These are phyloP conservation scores for Yamadazyma mexicana DNA, from an alignment of 1,139 yeast species.

Conservation along the genomic window DNA sequence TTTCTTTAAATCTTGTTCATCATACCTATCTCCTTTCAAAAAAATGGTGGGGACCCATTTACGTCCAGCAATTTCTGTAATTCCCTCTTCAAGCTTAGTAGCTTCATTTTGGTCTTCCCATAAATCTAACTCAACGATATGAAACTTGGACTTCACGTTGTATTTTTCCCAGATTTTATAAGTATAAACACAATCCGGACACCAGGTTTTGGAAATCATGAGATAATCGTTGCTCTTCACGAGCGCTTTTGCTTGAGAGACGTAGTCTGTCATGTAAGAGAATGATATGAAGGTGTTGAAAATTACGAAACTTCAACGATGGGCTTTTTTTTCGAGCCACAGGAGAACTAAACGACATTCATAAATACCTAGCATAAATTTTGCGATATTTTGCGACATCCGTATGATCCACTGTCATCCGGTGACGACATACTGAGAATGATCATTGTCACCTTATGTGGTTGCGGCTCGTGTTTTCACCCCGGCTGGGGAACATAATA, in stretches of 20 bases:
- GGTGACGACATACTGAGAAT: no score
- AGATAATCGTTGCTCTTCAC: constrained; percentile 49
- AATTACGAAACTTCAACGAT: background rate
- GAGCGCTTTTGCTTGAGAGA: constrained; percentile 38
- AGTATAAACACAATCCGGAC: constrained; percentile 73
- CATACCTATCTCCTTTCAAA: constrained; percentile 61
- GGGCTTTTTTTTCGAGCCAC: background rate
- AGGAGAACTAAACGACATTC: no score
- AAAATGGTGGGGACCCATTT: constrained; percentile 76
- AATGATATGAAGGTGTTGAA: background rate
- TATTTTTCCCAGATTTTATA: constrained; percentile 53
- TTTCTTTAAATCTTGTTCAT: constrained; percentile 52
- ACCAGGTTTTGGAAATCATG: constrained; percentile 71
- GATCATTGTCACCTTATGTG: no score
- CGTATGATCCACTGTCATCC: no score
- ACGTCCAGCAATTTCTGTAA: constrained; percentile 58
- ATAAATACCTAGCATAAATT: no score
- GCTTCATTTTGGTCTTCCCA: constrained; percentile 53
- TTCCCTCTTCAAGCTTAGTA: constrained; percentile 54
- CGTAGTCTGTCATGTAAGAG: constrained; percentile 8
- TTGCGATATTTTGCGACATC: no score
- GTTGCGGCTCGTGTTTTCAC: no score
- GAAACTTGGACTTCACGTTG: constrained; percentile 49
- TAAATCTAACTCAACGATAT: constrained; percentile 61
- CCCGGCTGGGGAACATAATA: no score